phyloP scores from a whole-genome alignment of 2,329 filamentous ascomycete genomes.

The Pestalotiopsis sp. region DNA sequence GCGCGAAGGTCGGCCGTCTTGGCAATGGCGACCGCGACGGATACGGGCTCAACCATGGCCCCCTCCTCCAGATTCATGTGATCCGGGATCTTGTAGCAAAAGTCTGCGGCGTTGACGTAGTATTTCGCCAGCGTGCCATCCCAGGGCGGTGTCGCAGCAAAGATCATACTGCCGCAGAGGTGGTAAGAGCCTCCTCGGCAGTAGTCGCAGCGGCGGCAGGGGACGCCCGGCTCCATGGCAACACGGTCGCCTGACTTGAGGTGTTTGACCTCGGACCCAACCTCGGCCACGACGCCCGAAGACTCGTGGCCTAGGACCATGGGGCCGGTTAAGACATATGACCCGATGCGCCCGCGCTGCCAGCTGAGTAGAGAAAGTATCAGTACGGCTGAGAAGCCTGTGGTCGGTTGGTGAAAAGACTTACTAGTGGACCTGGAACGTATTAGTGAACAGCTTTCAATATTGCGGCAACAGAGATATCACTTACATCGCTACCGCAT shows the following conservation, averaged over 20 bases:
- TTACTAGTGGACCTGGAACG: neutral
- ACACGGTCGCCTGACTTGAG: neutral
- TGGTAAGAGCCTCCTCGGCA: neutral
- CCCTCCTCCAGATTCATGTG: neutral
- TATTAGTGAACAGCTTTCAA: neutral
- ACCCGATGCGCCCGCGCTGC: neutral
- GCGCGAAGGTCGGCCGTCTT: constrained; percentile 39
- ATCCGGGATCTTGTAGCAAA: neutral
- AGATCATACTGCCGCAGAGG: neutral
- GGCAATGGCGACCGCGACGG: constrained; percentile 49
- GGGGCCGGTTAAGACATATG: neutral
- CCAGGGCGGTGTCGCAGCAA: neutral
- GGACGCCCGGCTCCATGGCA: neutral
- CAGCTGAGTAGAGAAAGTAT: neutral
- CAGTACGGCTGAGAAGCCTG: neutral
- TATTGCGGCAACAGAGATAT: neutral
- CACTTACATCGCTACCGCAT: constrained; percentile 41
- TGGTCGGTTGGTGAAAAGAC: neutral
- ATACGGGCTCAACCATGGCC: constrained; percentile 51
- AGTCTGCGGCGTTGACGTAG: neutral
- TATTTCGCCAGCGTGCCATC: neutral
- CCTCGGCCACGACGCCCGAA: neutral
- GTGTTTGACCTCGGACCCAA: neutral
- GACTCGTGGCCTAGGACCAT: neutral
- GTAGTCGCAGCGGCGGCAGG: neutral